Percentiles rank a stretch among this genome's conserved stretches.
These are phyloP conservation scores for Penicillium argentinense DNA, from an alignment of 495 filamentous ascomycete species.

Conservation along the genomic window DNA sequence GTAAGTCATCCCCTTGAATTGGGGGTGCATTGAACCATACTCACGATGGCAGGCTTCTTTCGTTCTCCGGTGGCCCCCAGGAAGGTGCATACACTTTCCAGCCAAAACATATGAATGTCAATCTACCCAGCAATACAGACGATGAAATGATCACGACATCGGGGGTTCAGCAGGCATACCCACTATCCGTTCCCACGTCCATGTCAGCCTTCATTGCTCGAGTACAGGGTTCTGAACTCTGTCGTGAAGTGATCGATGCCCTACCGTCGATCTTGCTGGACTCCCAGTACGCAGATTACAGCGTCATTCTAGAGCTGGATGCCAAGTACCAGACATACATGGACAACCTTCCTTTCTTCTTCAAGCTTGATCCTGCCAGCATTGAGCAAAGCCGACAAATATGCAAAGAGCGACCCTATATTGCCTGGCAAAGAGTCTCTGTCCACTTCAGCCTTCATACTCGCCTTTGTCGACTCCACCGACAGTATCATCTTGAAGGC, in stretches of 20 bases:
- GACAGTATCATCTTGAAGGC: slow-evolving; percentile 29
- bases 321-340: slow-evolving; percentile 17
- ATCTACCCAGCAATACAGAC: slow-evolving; percentile 28
- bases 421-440: slow-evolving; percentile 22
- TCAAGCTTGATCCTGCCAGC: slow-evolving; percentile 19
- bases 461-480: slow-evolving; percentile 31
- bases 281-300: slow-evolving; percentile 21
- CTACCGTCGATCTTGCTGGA: slow-evolving; percentile 23
- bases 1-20: slow-evolving; percentile 7
- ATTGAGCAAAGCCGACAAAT: slow-evolving; percentile 20
- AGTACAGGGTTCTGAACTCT: slow-evolving; percentile 22
- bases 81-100: slow-evolving; percentile 31
- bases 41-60: slow-evolving; percentile 21
- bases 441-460: slow-evolving; percentile 25
- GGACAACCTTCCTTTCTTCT: slow-evolving; percentile 21
- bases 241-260: slow-evolving; percentile 31
- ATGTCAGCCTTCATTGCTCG: slow-evolving; percentile 27
- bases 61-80: slow-evolving; percentile 24
- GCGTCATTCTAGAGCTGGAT: slow-evolving; percentile 24
- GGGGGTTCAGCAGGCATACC: slow-evolving; percentile 7
- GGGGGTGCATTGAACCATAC: neutral
- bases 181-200: slow-evolving; percentile 19
- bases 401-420: slow-evolving; percentile 23
- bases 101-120: slow-evolving; percentile 33
- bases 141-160: slow-evolving; percentile 23